Conservation (phyloP, 2,329 filamentous ascomycete genomes). For the Nigrospora oryzae region DNA sequence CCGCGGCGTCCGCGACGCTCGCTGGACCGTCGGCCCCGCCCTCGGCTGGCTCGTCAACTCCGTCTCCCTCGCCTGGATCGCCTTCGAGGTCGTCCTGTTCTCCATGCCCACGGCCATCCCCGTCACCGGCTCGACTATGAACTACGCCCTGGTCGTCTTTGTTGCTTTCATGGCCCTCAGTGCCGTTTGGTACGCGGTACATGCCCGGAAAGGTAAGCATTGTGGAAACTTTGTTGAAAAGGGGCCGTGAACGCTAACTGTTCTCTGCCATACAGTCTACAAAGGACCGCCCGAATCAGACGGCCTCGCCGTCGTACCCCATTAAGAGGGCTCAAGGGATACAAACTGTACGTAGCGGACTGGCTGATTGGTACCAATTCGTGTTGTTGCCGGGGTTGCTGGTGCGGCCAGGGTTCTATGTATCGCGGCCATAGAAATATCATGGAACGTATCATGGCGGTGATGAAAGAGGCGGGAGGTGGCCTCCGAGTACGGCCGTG, state of each 20-base stretch:
- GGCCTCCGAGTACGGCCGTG: too few relatives aligned
- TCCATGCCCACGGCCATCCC: conserved; percentile 25
- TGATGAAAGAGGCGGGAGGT: too few relatives aligned
- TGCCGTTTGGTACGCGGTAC: conserved; percentile 38
- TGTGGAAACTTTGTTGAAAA: too few relatives aligned
- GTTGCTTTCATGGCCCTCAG: conserved; percentile 24
- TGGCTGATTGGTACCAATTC: too few relatives aligned
- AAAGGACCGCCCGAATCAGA: conserved; percentile 19
- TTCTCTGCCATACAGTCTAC: conserved; percentile 12
- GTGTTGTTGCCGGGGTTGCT: too few relatives aligned
- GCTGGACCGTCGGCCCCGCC: conserved; percentile 34
- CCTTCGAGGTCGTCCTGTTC: conserved; percentile 44
- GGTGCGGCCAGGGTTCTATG: too few relatives aligned
- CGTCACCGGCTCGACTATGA: conserved; percentile 18
- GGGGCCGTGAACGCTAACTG: not conserved
- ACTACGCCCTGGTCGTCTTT: conserved; percentile 51
- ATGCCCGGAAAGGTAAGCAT: conserved; percentile 40
- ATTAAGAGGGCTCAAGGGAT: too few relatives aligned
- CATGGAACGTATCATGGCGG: too few relatives aligned
- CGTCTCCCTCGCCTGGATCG: conserved; percentile 39
- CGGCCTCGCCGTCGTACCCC: conserved; percentile 9
- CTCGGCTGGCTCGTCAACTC: conserved; percentile 36
- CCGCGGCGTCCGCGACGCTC: conserved; percentile 35
- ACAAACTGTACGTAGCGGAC: too few relatives aligned
- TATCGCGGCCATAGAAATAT: too few relatives aligned